Base-by-base conservation (phyloP, 2,329 filamentous ascomycete genomes). In the Microsporum ferrugineum region DNA sequence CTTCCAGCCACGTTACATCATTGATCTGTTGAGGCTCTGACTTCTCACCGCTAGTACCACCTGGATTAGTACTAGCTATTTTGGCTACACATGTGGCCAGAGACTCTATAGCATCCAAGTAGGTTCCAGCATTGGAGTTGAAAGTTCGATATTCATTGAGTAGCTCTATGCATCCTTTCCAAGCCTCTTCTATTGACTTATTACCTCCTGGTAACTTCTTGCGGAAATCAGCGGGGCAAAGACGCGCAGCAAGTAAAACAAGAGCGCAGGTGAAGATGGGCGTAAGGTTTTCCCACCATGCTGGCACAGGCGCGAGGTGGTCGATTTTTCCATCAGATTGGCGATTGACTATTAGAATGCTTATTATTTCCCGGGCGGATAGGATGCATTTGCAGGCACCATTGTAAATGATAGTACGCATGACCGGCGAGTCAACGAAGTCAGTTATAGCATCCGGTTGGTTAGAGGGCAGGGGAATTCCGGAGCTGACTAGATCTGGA, bases 271-370 rank as follows among this genome's bases (percentile, higher is more conserved):
- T 61, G 38, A 60, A 66, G 27, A 61, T 27, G 33, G 62, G 63
- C 14, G 56, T 60, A 6, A 63, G 49, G 51, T 61, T 66, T 43
- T 66, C 65, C 65, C 65, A 66, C 61, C 64, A 64, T 1, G 61
- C 34, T 2, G 65, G 63, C 6, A 65, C 39, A 3, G 61, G 60
- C 2, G 58, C 60, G 3, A 58, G 33, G 29, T 58, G 38, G 31
- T 63, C 31, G 12, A 39, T 8, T 51, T 43, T 59, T 8, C 53
- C 49, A 49, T 62, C 36, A 7, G 38, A 12, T 27, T 47, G 34
- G 7, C 45, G 62, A 49, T 59, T 33, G 3, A 33, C 38, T 23
- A 43, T 31, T 8, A 66, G 6, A 10, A 65, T 57, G 12, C 62
- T 56, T 38, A 63, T 41, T 23, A 66, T 60, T 57, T 66, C 63